Evolutionary conservation across 2,329 filamentous ascomycete species (phyloP), one percentile per base, ranked within the genome.

Genomic region (Didymella pinodella): DNA sequence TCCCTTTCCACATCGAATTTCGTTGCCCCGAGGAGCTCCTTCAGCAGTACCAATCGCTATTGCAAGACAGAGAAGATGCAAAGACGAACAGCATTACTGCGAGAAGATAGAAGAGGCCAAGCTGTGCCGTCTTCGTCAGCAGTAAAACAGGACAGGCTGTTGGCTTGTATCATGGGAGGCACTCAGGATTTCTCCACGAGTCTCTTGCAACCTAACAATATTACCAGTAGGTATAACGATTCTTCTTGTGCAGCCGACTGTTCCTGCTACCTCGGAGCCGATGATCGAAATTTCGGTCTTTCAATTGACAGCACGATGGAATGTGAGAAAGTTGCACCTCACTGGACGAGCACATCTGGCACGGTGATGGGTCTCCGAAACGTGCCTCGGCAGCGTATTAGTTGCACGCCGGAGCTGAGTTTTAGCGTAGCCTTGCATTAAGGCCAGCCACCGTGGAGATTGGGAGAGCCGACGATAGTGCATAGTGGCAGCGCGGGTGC

Each of bases 1-100:
- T 73, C 10, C 66, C 67, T 1, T 73, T 74, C 28, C 63, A 67
- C 20, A 52, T 74, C n/a, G 70, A 74, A 22, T 74, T 74, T 51
- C 61, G 65, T 5, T 71, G 69, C 51, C 69, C 71, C 0, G 67
- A 69, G 20, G 70, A 71, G 49, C 46, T 68, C 34, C 60, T 70
- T 14, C 56, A 51, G 40, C 56, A 53, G 50, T 63, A 54, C 62
- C 63, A 48, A 59, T 50, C 46, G 48, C 56, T 54, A 22, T 36
- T 34, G 44, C 62, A 52, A 48, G 49, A 54, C 18, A 54, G 44
- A 20, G 51, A 47, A 6, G 41, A 36, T 26, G 41, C 46, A 40
- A 48, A 45, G 16, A 20, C 47, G 4, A 49, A 34, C 7, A 22
- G 26, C 14, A 32, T 22, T 12, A 43, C 22, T 40, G 48, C 55